Percentiles rank a stretch among this genome's conserved stretches.
Evolutionary conservation across 2,329 filamentous ascomycete genomes (phyloP).

Genomic region (Penicillium sp.): DNA sequence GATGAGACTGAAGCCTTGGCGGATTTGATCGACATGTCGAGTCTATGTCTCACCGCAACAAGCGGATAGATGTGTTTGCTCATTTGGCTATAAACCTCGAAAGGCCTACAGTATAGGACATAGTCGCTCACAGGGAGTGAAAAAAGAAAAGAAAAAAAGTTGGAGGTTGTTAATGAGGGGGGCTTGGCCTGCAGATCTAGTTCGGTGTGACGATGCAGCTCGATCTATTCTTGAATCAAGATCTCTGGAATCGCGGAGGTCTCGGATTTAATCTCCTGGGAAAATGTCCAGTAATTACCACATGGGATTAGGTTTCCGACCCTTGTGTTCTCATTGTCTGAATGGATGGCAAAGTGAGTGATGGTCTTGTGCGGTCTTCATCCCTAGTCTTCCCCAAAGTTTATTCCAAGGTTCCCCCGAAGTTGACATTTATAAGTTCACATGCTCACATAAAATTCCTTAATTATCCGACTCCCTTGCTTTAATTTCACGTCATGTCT

Average conservation of each 20-base stretch:
- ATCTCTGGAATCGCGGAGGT: background rate
- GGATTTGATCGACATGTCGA: conserved; percentile 11
- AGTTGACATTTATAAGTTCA: background rate
- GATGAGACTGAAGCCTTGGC: conserved; percentile 8
- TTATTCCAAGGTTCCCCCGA: no score
- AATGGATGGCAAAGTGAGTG: background rate
- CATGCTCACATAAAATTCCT: background rate
- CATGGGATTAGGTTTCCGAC: conserved; percentile 2
- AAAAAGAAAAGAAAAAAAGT: background rate
- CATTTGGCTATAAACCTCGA: background rate
- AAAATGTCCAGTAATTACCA: background rate
- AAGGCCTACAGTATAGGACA: background rate
- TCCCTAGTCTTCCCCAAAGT: no score
- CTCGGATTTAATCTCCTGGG: background rate
- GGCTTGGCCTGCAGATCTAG: conserved; percentile 10
- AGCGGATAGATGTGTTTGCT: background rate
- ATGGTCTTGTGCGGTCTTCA: no score
- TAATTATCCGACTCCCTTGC: background rate
- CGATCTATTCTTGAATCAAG: background rate
- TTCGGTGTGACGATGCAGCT: conserved; percentile 4
- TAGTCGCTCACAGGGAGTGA: background rate
- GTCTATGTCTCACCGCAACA: conserved; percentile 18
- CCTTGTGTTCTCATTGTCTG: conserved; percentile 8
- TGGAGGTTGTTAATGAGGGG: conserved; percentile 6
- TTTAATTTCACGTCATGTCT: conserved; percentile 8